Conservation (phyloP, 2,329 filamentous ascomycete genomes). For the Fusarium sp. region DNA sequence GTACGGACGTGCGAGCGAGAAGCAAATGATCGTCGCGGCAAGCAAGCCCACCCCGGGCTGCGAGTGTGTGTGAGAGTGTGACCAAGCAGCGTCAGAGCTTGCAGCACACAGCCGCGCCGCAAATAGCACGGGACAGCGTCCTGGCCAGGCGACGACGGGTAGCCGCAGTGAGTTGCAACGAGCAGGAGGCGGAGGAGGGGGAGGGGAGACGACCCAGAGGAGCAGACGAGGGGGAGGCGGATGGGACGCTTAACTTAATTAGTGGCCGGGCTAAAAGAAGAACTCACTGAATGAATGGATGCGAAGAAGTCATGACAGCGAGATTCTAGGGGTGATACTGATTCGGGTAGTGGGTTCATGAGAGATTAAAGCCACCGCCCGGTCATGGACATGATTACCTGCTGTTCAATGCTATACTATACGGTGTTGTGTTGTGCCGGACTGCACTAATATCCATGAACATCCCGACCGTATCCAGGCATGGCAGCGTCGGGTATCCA, state of each 20-base stretch:
- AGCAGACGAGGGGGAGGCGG: not conserved
- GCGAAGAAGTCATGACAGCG: not conserved
- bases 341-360: slow-evolving; percentile 2
- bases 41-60: slow-evolving; percentile 35
- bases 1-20: slow-evolving; percentile 31
- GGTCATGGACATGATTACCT: not conserved
- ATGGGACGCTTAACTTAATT: not conserved
- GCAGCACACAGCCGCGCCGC: slow-evolving; percentile 42
- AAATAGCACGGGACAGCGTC: slow-evolving; percentile 37
- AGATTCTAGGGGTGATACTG: slow-evolving; percentile 3
- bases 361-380: slow-evolving; percentile 1
- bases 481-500: slow-evolving; percentile 1
- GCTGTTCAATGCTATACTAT: not conserved
- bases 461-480: not conserved
- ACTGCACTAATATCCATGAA: not conserved
- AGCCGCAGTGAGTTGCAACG: slow-evolving; percentile 1
- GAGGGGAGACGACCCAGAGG: not conserved
- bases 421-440: no score
- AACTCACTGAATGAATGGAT: not conserved
- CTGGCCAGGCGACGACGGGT: not conserved
- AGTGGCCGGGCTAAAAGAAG: not conserved
- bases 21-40: slow-evolving; percentile 45
- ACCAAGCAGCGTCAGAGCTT: slow-evolving; percentile 9
- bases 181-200: slow-evolving; percentile 8
- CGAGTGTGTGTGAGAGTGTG: not conserved